phyloP scores from a whole-genome alignment of 2,329 filamentous ascomycete genomes.

The Chaetomium olivaceum region DNA sequence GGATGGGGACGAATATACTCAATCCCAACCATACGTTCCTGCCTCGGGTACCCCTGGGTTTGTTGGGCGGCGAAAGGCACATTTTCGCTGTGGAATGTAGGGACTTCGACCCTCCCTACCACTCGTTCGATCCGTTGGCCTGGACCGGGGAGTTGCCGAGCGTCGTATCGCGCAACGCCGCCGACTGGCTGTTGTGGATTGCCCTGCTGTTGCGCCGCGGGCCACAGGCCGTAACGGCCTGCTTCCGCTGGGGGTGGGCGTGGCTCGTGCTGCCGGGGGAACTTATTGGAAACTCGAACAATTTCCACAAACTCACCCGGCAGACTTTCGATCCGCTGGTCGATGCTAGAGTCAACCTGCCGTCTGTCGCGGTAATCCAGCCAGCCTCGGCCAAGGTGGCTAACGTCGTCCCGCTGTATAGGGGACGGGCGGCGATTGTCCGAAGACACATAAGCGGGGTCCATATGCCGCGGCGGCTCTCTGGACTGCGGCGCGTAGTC shows the following conservation, averaged over 20 bases:
- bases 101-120: conserved; percentile 7
- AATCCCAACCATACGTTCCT: conserved; percentile 32
- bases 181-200: not conserved
- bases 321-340: conserved; percentile 19
- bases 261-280: conserved; percentile 31
- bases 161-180: conserved; percentile 4
- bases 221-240: conserved; percentile 13
- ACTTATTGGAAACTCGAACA: conserved; percentile 32
- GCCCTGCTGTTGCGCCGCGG: not conserved
- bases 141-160: not conserved
- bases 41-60: conserved; percentile 17
- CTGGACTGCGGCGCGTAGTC: conserved; percentile 16
- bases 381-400: conserved; percentile 8
- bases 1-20: conserved; percentile 27
- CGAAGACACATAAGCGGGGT: conserved; percentile 1
- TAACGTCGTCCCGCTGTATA: conserved; percentile 1
- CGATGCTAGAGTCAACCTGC: conserved; percentile 9
- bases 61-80: conserved; percentile 2
- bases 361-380: conserved; percentile 12
- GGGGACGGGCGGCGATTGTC: conserved; percentile 14
- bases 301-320: conserved; percentile 27
- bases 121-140: conserved; percentile 15
- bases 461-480: conserved; percentile 1
- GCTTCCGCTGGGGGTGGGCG: conserved; percentile 9
- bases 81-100: not conserved